Evolutionary conservation across 2,329 filamentous ascomycete species (phyloP), one percentile per base, ranked within the genome.

Genomic region (Aspergillus sp.): DNA sequence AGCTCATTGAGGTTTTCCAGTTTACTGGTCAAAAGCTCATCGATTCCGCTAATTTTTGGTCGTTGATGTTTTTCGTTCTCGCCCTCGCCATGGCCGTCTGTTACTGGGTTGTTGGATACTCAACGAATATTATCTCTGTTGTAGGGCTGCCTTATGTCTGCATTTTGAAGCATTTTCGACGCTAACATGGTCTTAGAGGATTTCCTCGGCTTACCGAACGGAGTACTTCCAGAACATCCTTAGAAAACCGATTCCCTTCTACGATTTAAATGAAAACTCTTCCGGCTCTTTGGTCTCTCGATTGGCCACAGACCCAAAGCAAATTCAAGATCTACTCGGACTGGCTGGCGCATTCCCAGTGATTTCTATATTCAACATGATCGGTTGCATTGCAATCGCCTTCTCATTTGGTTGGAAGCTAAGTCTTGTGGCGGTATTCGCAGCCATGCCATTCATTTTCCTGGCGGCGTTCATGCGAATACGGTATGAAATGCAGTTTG

Each of bases 361-460:
- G 50, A 78, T 83, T 13, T 80, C 83, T 7, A 58, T 85, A 19
- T 83, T 88, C 58, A 84, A 79, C 39, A 65, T 90, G 3, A 54
- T 80, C 7, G 86, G 85, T 0, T 80, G 78, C 6, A 65, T 88
- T 10, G 69, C 76, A 35, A 84, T 90, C 40, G 75, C 83, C 1
- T 89, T 88, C 54, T 71, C 76, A 4, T 88, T 85, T 59, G 83
- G 84, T 1, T 90, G 87, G 87, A 90, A 89, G 60, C 72, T 91
- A 7, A 80, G 83, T 0, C 67, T 89, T 0, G 82, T 90, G 0
- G 76, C 79, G 0, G 68, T 82, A 7, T 85, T 81, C 52, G 79
- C 85, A 2, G 69, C 72, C 0, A 60, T 79, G 42, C 78, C 78
- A 1, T 61, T 75, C 6, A 71, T 78, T 4, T 63, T 79, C 6